Conservation (phyloP, 140 eudicot genomes). For the Bidens hawaiensis region DNA sequence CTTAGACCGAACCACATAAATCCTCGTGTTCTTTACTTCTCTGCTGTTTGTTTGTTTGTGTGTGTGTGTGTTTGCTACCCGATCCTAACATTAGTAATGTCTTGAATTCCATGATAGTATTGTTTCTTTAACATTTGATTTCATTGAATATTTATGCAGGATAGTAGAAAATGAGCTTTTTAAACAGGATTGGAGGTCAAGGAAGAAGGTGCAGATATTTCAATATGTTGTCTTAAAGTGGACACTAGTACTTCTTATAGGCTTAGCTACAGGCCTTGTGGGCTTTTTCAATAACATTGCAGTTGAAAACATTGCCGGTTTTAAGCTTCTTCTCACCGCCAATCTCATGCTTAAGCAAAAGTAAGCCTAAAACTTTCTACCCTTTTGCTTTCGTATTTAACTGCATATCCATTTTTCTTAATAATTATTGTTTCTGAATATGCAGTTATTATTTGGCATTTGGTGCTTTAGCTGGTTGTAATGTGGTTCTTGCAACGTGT, state of each 20-base stretch:
- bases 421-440: slow-evolving; percentile 17
- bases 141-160: slow-evolving; percentile 39
- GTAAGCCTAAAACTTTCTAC: slow-evolving; percentile 36
- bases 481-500: slow-evolving; percentile 60
- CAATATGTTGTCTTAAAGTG: slow-evolving; percentile 82
- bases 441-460: slow-evolving; percentile 77
- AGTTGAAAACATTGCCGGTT: slow-evolving; percentile 92
- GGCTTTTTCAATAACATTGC: slow-evolving; percentile 83
- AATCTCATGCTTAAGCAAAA: slow-evolving; percentile 66
- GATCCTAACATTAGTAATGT: slow-evolving; percentile 3
- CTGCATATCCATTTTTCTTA: slow-evolving; percentile 3
- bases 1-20: too few relatives aligned
- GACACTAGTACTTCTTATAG: slow-evolving; percentile 81
- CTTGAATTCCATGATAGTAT: not conserved
- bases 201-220: slow-evolving; percentile 67
- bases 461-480: slow-evolving; percentile 77
- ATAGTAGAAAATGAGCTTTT: slow-evolving; percentile 81
- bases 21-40: too few relatives aligned
- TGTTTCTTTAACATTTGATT: not conserved
- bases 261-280: slow-evolving; percentile 74
- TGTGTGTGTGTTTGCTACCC: too few relatives aligned
- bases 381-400: not conserved
- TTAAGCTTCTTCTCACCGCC: slow-evolving; percentile 72
- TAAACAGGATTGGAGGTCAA: slow-evolving; percentile 97
- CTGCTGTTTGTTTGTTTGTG: too few relatives aligned